Evolutionary conservation across 108 stramenopile genomes (phyloP), one percentile per base, ranked within the genome.

Genomic region (Seminavis robusta): DNA sequence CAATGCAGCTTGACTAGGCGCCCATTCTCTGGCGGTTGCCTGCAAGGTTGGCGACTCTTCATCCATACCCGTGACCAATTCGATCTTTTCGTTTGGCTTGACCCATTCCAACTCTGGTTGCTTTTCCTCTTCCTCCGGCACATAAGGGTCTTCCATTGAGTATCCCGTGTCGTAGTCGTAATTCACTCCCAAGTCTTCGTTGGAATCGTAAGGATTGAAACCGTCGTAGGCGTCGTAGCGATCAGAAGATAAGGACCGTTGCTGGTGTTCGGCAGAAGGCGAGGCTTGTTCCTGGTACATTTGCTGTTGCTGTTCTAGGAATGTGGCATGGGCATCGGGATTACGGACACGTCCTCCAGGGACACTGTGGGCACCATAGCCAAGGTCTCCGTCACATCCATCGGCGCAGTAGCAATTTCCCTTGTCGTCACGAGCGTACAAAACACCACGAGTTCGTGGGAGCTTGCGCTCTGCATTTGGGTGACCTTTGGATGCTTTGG

Each of bases 361-460:
- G 24, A 93, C 88, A 57, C 71, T 70, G 49, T 93, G 88, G 9
- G 76, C 72, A 16, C 92, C 88, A 59, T 86, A 93, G 15, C 92
- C 92, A 20, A 83, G 61, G 47, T 93, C 92, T 10, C 83, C 80
- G 16, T 93, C 88, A 54, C 83, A 83, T 43, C 71, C 74, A 74
- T 93, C 92, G 0, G 53, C 76, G 59, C 70, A 87, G 30, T 70
- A 37, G 54, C 69, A 83, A 42, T 74, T 70, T 21, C 88, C 88
- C 47, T 74, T 73, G 34, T 67, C 71, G 41, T 90, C 88, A n/a
- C 73, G 69, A 23, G 49, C 46, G 54, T 79, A 93, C 34, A 88
- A 69, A 15, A 90, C 88, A 27, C 92, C 92, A 51, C 84, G 73
- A 20, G 88, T 90, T 32, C 88, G 73, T 30, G 92, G 92, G 15